Evolutionary conservation across 2,329 filamentous ascomycete genomes (phyloP), one percentile per base, ranked within the genome.

Genomic region (Fusarium globosum): DNA sequence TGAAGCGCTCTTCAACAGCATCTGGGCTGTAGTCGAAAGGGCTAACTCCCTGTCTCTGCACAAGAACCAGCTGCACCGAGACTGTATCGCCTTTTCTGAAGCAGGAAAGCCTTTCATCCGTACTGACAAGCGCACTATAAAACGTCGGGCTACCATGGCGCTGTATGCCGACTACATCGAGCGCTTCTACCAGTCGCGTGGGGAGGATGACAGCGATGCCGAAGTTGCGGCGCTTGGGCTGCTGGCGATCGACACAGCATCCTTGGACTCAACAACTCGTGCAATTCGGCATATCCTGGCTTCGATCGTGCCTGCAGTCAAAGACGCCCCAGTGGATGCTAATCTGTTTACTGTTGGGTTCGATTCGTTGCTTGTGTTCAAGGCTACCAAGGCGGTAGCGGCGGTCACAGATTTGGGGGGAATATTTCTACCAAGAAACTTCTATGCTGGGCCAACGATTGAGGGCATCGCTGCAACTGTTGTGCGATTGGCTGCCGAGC

Each of bases 111-210:
- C 84, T 1, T 86, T 88, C 55, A 72, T 82, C 7, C 81, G 79
- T 21, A 85, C 86, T 0, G 82, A 84, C 20, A 88, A 88, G 73
- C 83, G 84, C 1, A 85, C 81, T 0, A 80, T 86, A 8, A 83
- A 85, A 74, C 81, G 85, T 7, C 79, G 78, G 1, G 79, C 80
- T 1, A 85, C 86, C 4, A 62, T 83, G 13, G 68, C 76, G 5
- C 76, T 84, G 3, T 88, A 87, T 55, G 76, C 76, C 5, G 72
- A 82, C 4, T 86, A 87, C 63, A 88, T 88, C 45, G 83, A 87
- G 9, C 79, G 80, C 1, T 78, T 88, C 9, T 88, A 88, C 69
- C 30, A 52, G 11, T 60, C 45, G 15, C 45, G 57, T 11, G 15
- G 23, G 6, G 57, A 60, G 12, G 12, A 52, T 9, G 21, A 39